Base-by-base conservation (phyloP, 2,329 filamentous ascomycete genomes). In the Trichoderma endophyticum region DNA sequence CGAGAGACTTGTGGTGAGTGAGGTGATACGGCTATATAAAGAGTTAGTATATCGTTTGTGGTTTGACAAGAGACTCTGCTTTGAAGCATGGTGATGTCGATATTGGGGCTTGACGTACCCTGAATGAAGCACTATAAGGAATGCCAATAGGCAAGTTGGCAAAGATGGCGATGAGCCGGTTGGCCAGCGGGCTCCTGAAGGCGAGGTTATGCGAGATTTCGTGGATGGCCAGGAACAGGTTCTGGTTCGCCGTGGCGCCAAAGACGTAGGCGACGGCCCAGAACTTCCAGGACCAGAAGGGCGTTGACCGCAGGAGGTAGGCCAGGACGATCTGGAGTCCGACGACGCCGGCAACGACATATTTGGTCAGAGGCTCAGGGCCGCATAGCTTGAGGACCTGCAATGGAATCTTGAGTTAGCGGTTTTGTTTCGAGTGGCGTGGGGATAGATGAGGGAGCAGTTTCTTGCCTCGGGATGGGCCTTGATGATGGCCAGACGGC, bases 171-270 rank as follows among this genome's bases (percentile, higher is more conserved):
- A 98, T 87, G 67, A 97, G 80, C 24, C 96, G 88, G 83, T 99
- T 99, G 73, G 90, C 91, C 56, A 91, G 81, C 1, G 93, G 88
- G 30, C 90, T 95, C 76, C 90, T 90, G 86, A 98, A 98, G 43
- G 95, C 96, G 74, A 99, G 87, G 81, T 99, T 99, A 84, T 99
- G 96, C 18, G 94, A 97, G 81, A 99, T 98, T 84, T 99, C 96
- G 84, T 99, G 96, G 79, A 99, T 99, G 72, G 96, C 94, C 56
- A 99, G 90, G 85, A 99, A 99, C 65, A 98, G 89, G 82, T 99
- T 99, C 86, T 99, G 96, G 86, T 98, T 99, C 70, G 95, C 91
- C 0, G 96, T 98, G 34, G 96, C 96, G 71, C 96, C 96, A 74
- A 99, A 87, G 70, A 97, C 84, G 83, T 99, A 99, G 75, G 93